Base-by-base conservation (phyloP, 2,329 filamentous ascomycete genomes). In the Ramularia endophylla region DNA sequence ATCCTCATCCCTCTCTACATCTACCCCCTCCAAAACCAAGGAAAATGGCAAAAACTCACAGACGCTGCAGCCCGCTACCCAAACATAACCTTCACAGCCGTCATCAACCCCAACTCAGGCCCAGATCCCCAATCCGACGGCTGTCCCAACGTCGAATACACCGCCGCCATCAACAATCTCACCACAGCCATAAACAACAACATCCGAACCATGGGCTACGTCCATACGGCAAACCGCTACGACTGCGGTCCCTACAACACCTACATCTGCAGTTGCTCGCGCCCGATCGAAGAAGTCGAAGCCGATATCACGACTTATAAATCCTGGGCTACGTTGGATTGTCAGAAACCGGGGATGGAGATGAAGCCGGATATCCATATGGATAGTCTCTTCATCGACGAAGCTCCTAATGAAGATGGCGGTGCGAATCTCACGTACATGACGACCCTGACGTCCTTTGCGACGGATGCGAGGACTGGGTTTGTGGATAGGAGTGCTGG, bases 1-100 rank as follows among this genome's bases (percentile, higher is more conserved):
- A 36, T 53, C 29, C 46, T 54, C n/a, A 38, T 60, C 16, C 57
- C 57, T 4, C 52, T 60, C 19, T 60, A 59, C 50, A 59, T 56
- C 46, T 59, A 55, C 36, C 56, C 57, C 4, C 44, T 41, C 22
- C 38, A 46, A 7, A 41, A 40, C 8, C 31, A 37, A 20, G 11
- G 11, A 6, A 30, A 28, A 17, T 60, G 56, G 56, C 41, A 53
- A 17, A 52, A 50, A 5, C 47, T 58, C 27, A 52, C 53, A 44
- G 40, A 40, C 13, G 52, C 51, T 13, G 41, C 58, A 20, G 39
- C 36, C 15, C 20, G 43, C n/a, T 39, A 57, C 32, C 58, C 56
- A 18, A 40, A 48, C 25, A 49, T 56, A 15, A 51, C 49, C 12
- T 61, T 61, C 50, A 49, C 54, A 28, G 48, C 53, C 18, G 50